Conservation (phyloP, 164 flowering plant genomes). For the Chloranthus sessilifolius region DNA sequence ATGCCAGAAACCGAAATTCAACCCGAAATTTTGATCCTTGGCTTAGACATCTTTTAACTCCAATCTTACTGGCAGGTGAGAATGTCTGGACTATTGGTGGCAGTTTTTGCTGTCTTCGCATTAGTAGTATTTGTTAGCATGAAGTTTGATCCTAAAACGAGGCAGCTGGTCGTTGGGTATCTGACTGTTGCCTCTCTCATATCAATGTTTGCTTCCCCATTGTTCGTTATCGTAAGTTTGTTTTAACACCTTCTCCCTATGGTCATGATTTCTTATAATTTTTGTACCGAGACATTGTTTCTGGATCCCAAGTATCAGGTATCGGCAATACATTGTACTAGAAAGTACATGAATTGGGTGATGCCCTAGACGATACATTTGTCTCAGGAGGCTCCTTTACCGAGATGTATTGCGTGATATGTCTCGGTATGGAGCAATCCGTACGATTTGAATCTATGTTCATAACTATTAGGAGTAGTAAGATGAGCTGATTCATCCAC, state of each 20-base stretch:
- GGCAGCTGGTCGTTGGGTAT: constrained; percentile 60
- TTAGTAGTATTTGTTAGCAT: constrained; percentile 42
- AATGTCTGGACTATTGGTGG: constrained; percentile 44
- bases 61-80: constrained; percentile 36
- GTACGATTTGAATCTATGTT: too few relatives aligned
- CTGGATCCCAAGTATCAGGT: not conserved
- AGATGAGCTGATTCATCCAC: too few relatives aligned
- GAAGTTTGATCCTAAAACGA: constrained; percentile 25
- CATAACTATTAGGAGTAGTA: too few relatives aligned
- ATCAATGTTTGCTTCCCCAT: constrained; percentile 84
- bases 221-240: constrained; percentile 57
- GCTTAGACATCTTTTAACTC: not conserved
- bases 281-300: not conserved
- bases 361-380: too few relatives aligned
- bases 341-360: not conserved
- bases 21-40: not conserved
- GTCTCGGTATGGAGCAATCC: not conserved
- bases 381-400: not conserved
- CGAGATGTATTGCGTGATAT: not conserved
- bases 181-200: constrained; percentile 63
- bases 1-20: too few relatives aligned
- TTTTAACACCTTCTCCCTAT: not conserved
- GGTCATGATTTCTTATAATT: not conserved
- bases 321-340: not conserved
- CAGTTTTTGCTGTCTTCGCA: constrained; percentile 39